These are phyloP conservation scores for Alisma plantagoaquatica DNA, from an alignment of 106 monocot species.

Conservation along the genomic window DNA sequence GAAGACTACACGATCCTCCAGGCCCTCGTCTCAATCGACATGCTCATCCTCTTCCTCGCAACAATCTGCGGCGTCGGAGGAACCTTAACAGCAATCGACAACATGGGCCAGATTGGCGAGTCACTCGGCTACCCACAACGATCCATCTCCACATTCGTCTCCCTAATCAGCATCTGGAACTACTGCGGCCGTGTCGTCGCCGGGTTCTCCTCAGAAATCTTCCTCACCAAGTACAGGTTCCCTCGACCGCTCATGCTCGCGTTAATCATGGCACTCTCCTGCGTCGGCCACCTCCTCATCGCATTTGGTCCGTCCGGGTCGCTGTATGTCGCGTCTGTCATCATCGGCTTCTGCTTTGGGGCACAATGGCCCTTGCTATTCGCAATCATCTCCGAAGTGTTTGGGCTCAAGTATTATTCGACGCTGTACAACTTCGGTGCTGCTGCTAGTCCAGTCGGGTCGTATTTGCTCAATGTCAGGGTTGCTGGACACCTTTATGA, in stretches of 20 bases:
- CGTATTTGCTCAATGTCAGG: neutral
- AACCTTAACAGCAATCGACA: slow-evolving; percentile 55
- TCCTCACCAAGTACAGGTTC: slow-evolving; percentile 26
- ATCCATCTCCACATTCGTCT: slow-evolving; percentile 42
- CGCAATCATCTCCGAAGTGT: neutral
- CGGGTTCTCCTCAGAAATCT: slow-evolving; percentile 38
- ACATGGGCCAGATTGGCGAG: slow-evolving; percentile 69
- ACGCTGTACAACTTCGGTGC: slow-evolving; percentile 1
- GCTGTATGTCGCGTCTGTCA: slow-evolving; percentile 37
- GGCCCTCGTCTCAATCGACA: slow-evolving; percentile 32
- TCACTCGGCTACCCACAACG: slow-evolving; percentile 34
- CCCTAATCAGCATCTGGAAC: slow-evolving; percentile 72
- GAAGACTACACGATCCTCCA: slow-evolving; percentile 19
- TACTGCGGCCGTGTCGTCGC: slow-evolving; percentile 33
- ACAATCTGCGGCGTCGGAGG: slow-evolving; percentile 52
- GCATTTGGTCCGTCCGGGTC: slow-evolving; percentile 35
- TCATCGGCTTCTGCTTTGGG: slow-evolving; percentile 55
- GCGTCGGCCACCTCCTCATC: slow-evolving; percentile 34
- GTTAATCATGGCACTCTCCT: slow-evolving; percentile 18
- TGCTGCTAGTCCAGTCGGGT: neutral
- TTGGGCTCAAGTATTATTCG: neutral
- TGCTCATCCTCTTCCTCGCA: slow-evolving; percentile 38
- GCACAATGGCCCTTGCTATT: slow-evolving; percentile 19
- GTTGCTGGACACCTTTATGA: neutral
- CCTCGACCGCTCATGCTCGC: slow-evolving; percentile 41